phyloP scores from a whole-genome alignment of 2,329 filamentous ascomycete genomes.

The Phialophora tarda region DNA sequence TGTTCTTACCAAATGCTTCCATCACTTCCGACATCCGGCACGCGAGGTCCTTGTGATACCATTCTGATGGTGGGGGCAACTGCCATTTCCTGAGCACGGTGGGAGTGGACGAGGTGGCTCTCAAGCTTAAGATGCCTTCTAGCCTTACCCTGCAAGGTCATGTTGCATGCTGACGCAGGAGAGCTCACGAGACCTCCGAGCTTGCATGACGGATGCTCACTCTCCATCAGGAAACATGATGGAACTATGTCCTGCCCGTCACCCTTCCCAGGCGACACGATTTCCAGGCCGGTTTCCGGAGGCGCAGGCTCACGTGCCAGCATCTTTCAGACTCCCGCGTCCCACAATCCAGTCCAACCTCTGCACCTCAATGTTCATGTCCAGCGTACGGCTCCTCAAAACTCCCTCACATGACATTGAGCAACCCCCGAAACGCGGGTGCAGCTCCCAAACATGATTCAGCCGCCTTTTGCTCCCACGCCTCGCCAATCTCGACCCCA shows the following conservation, averaged over 20 bases:
- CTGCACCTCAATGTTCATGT: not conserved
- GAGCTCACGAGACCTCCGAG: not conserved
- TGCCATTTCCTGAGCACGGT: not conserved
- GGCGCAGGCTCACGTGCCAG: not conserved
- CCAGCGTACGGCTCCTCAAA: not conserved
- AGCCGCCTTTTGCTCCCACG: not conserved
- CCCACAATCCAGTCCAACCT: not conserved
- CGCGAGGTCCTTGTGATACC: constrained; percentile 9
- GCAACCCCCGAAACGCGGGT: not conserved
- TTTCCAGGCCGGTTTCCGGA: not conserved
- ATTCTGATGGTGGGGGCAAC: not conserved
- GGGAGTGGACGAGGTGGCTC: not conserved
- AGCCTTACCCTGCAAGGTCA: not conserved
- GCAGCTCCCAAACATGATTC: not conserved
- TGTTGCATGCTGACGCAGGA: not conserved
- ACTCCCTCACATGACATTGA: not conserved
- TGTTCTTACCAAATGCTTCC: constrained; percentile 2
- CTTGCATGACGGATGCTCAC: not conserved
- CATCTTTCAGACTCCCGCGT: not conserved
- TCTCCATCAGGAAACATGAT: not conserved
- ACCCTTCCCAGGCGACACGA: not conserved
- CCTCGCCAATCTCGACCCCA: not conserved
- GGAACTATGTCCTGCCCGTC: not conserved
- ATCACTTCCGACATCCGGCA: constrained; percentile 13
- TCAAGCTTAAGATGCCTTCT: not conserved